Evolutionary conservation across 139 green algal species (phyloP).

Genomic region (Asterochloris sp.): DNA sequence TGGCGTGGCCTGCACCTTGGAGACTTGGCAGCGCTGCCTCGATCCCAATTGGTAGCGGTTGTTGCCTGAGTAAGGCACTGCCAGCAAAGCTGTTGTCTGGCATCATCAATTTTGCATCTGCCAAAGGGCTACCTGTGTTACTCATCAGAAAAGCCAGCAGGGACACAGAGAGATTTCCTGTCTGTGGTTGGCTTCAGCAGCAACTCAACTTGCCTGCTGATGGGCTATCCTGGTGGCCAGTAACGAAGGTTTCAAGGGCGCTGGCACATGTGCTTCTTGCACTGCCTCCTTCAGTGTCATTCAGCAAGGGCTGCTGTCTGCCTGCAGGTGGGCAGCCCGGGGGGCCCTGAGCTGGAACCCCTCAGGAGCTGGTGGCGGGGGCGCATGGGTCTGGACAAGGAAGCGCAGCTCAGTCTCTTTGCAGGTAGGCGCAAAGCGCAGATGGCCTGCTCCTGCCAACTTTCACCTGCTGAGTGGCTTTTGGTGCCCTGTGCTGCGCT

Average conservation of each 20-base stretch:
- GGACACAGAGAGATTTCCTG: too few species aligned
- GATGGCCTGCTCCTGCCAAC: not conserved
- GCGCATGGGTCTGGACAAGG: constrained; percentile 39
- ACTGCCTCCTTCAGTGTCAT: not conserved
- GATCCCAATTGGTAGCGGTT: not conserved
- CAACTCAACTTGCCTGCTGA: too few species aligned
- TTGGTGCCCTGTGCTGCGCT: not conserved
- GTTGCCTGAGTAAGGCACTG: not conserved
- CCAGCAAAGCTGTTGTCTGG: too few species aligned
- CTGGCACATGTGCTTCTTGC: not conserved
- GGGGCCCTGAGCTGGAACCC: not conserved
- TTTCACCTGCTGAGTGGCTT: not conserved
- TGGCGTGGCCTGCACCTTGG: not conserved
- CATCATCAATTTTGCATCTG: too few species aligned
- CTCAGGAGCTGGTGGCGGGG: constrained; percentile 43
- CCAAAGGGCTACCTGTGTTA: too few species aligned
- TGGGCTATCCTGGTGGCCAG: not conserved
- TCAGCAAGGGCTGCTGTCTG: not conserved
- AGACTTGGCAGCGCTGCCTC: not conserved
- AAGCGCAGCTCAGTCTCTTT: constrained; percentile 36
- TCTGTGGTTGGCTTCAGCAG: not conserved
- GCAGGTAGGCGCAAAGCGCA: constrained; percentile 8
- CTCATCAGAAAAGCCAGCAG: too few species aligned
- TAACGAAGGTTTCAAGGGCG: not conserved
- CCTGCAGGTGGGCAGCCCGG: constrained; percentile 7